Conservation (phyloP, 2,329 filamentous ascomycete genomes). For the Aspergillus carbonarius region DNA sequence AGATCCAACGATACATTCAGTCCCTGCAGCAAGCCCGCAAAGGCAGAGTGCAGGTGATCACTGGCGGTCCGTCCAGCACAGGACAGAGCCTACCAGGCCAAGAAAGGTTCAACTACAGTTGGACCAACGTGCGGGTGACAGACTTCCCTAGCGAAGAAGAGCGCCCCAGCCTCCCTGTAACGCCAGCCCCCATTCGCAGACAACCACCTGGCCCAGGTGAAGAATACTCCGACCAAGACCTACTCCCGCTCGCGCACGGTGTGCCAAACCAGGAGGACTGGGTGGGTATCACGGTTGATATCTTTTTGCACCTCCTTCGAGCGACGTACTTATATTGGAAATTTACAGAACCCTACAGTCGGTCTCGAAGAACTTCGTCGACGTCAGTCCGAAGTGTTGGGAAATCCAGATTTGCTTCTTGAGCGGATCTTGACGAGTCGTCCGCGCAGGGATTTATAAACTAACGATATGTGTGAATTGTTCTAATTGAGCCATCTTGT, state of each 20-base stretch:
- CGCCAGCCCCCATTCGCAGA: slow-evolving; percentile 75
- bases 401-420: slow-evolving; percentile 38
- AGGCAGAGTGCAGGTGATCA: slow-evolving; percentile 46
- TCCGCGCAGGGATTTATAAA: not conserved
- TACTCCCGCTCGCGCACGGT: slow-evolving; percentile 72
- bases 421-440: slow-evolving; percentile 16
- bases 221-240: slow-evolving; percentile 36
- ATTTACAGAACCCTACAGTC: slow-evolving; percentile 64
- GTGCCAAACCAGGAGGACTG: slow-evolving; percentile 87
- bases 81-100: slow-evolving; percentile 21
- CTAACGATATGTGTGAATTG: not conserved
- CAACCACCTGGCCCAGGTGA: slow-evolving; percentile 51
- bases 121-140: slow-evolving; percentile 63
- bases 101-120: not conserved
- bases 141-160: slow-evolving; percentile 84
- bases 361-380: slow-evolving; percentile 69
- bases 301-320: slow-evolving; percentile 44
- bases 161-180: slow-evolving; percentile 84
- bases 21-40: slow-evolving; percentile 65
- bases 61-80: slow-evolving; percentile 15
- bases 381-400: slow-evolving; percentile 63
- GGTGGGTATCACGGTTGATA: slow-evolving; percentile 70
- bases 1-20: slow-evolving; percentile 85
- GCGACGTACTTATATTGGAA: slow-evolving; percentile 47
- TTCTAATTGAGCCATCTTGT: not conserved